phyloP scores from a whole-genome alignment of 108 stramenopile species.

The Cyclotella cryptica region DNA sequence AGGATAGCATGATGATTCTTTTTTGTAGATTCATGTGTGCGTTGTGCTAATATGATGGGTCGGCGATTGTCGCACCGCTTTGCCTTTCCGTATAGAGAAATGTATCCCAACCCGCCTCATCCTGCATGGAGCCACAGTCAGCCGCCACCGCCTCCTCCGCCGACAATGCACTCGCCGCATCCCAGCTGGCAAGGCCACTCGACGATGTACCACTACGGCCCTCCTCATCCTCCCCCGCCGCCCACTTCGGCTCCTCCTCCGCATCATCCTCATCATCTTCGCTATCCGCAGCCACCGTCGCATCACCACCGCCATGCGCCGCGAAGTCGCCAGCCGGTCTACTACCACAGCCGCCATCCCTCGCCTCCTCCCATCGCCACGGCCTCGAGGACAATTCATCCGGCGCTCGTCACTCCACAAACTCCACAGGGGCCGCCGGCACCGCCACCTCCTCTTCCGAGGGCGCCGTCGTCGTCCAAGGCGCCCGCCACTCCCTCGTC shows the following conservation, averaged over 20 bases:
- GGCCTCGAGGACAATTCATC: background rate
- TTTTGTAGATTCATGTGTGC: background rate
- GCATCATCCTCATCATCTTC: slow-evolving; percentile 12
- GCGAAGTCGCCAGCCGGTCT: background rate
- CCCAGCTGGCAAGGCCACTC: slow-evolving; percentile 20
- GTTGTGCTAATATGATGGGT: background rate
- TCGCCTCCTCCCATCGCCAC: slow-evolving; percentile 5
- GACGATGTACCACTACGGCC: slow-evolving; percentile 1
- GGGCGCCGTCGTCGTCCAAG: background rate
- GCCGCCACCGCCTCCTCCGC: slow-evolving; percentile 13
- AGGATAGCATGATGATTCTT: background rate
- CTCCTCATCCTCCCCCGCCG: slow-evolving; percentile 16
- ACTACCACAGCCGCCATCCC: background rate
- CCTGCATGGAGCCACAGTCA: background rate
- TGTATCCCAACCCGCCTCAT: slow-evolving; percentile 2
- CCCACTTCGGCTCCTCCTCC: slow-evolving; percentile 6
- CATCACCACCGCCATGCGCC: slow-evolving; percentile 3
- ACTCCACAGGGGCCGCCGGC: background rate
- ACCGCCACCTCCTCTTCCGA: background rate
- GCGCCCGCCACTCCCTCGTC: background rate
- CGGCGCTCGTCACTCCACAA: slow-evolving; percentile 6
- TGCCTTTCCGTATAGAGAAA: background rate
- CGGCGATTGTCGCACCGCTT: background rate
- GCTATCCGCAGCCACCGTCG: slow-evolving; percentile 8
- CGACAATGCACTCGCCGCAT: background rate